Percentiles rank a stretch among this genome's conserved stretches.
phyloP scores from a whole-genome alignment of 495 filamentous ascomycete species.

The Penicilliopsis zonata region DNA sequence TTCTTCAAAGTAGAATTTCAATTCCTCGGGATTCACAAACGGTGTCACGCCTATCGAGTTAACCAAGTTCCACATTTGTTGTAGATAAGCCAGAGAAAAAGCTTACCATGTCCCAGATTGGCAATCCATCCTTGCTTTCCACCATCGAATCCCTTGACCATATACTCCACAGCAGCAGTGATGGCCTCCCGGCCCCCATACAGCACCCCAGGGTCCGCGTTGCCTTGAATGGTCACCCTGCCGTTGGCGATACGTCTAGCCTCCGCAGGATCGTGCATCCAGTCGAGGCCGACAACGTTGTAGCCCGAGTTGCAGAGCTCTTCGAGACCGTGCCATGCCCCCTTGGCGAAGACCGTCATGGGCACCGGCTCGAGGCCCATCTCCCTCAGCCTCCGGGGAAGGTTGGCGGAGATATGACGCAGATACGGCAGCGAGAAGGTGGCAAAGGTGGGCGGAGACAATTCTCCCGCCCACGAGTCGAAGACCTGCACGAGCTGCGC shows the following conservation, averaged over 20 bases:
- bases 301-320: conserved; percentile 80
- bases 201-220: conserved; percentile 86
- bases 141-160: conserved; percentile 77
- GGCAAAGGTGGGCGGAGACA: conserved; percentile 72
- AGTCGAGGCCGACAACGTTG: conserved; percentile 87
- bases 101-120: conserved; percentile 77
- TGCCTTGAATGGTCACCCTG: conserved; percentile 78
- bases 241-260: conserved; percentile 65
- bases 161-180: conserved; percentile 62
- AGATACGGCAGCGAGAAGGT: conserved; percentile 80
- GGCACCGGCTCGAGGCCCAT: conserved; percentile 69
- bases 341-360: conserved; percentile 99
- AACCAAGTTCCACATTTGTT: conserved; percentile 5
- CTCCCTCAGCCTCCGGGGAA: conserved; percentile 60
- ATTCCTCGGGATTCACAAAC: conserved; percentile 79
- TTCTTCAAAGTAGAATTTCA: conserved; percentile 90
- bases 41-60: conserved; percentile 66
- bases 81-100: background rate
- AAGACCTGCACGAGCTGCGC: conserved; percentile 95
- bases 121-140: conserved; percentile 85
- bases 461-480: conserved; percentile 94
- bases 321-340: conserved; percentile 93
- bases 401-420: conserved; percentile 62
- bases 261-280: conserved; percentile 82
- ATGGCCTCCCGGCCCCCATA: conserved; percentile 78